These are phyloP conservation scores for Phlyctochytrium arcticum DNA, from an alignment of 192 early-diverging fungal genomes.

Conservation along the genomic window DNA sequence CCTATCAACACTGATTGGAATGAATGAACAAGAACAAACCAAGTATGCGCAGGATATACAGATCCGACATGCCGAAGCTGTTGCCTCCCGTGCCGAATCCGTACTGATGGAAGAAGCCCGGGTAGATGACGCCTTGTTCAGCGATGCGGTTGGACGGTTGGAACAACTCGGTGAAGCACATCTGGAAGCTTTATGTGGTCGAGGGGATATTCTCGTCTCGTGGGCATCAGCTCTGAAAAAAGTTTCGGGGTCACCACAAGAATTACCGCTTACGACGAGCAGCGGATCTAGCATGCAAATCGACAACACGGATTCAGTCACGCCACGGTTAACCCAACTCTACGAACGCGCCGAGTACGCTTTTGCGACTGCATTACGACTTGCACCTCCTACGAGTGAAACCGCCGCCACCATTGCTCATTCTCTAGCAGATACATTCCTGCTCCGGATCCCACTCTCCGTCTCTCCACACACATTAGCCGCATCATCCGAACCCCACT, in stretches of 20 bases:
- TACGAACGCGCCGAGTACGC: no score
- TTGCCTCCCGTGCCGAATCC: constrained; percentile 24
- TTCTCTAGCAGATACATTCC: constrained; percentile 29
- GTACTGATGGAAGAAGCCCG: constrained; percentile 4
- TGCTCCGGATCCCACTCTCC: constrained; percentile 21
- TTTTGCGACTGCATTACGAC: no score
- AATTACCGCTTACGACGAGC: not conserved
- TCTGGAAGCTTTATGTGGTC: constrained; percentile 40
- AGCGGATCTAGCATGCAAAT: not conserved
- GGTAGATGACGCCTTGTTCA: constrained; percentile 15
- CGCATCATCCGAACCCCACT: constrained; percentile 11
- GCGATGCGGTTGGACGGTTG: constrained; percentile 15
- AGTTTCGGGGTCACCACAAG: not conserved
- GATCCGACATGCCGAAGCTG: constrained; percentile 26
- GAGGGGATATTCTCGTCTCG: constrained; percentile 32
- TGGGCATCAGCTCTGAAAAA: constrained; percentile 31
- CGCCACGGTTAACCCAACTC: no score
- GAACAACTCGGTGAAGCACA: constrained; percentile 18
- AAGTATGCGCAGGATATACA: not conserved
- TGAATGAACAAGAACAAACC: not conserved
- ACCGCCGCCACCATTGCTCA: constrained; percentile 1
- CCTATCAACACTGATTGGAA: no score
- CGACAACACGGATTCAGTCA: constrained; percentile 2
- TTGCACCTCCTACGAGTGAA: constrained; percentile 19
- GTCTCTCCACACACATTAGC: not conserved